Evolutionary conservation across 2,329 filamentous ascomycete species (phyloP), one percentile per base, ranked within the genome.

Genomic region (Apiospora phragmitis): DNA sequence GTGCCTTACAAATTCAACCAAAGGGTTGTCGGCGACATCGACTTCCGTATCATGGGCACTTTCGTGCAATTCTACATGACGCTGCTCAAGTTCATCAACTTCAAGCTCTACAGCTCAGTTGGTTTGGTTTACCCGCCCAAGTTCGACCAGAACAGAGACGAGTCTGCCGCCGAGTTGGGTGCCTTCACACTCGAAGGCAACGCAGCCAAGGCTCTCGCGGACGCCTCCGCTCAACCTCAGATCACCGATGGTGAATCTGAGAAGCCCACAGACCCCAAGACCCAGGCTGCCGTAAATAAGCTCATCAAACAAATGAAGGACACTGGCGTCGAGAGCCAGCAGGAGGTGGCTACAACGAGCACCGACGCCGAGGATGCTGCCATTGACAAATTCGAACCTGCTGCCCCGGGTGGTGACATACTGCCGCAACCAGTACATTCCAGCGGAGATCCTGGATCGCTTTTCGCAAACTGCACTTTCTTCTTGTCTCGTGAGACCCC

Each of bases 21-120:
- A 86, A 89, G 93, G 76, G 92, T 97, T 18, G 93, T 96, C 51
- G 94, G 93, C 71, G 96, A 99, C 82, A 93, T 99, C 74, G 96
- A 99, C 82, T 99, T 98, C 85, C 89, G 96, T 78, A 99, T 99
- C 83, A 99, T 99, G 96, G 95, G 94, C 71, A 99, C 96, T 5
- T 99, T 99, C 80, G 91, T 99, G 74, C 95, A 99, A 81, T 99
- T 99, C 82, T 99, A 99, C 86, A 97, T 97, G 78, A 98, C 95
- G 5, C 88, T 99, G 18, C 87, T 99, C 26, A 93, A 95, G 72
- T 99, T 99, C 78, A 91, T 98, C 83, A 98, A 99, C 87, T 99
- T 94, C 87, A 88, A 94, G 74, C 87, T 99, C 65, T 99, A 98
- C 85, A 97, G 94, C 1, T 91, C 93, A 0, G 86, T 97, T 73